A percentile compares a stretch with the other conserved stretches of the same genome.
Conservation (phyloP, 2,329 filamentous ascomycete species). For the Beauveria medogensis region DNA sequence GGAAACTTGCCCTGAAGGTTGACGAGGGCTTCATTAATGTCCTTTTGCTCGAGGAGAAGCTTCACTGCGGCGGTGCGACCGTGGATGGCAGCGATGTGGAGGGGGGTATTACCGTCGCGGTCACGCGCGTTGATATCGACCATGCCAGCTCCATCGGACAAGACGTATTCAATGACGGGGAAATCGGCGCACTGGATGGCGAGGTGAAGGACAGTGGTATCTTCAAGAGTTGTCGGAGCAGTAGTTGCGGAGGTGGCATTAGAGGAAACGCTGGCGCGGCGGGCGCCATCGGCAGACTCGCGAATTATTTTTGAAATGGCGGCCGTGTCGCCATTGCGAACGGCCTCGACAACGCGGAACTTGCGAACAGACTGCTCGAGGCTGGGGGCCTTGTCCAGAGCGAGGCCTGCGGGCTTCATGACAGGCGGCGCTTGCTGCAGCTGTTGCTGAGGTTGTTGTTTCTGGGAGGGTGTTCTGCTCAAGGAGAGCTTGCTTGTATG, state of each 20-base stretch:
- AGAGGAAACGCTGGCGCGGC: constrained; percentile 50
- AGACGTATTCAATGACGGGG: constrained; percentile 87
- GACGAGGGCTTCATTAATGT: constrained; percentile 78
- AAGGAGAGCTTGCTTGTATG: constrained; percentile 41
- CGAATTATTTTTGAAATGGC: constrained; percentile 82
- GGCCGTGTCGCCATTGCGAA: constrained; percentile 82
- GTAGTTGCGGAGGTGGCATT: constrained; percentile 33
- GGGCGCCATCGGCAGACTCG: constrained; percentile 47
- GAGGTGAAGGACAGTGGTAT: constrained; percentile 85
- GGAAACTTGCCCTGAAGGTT: constrained; percentile 82
- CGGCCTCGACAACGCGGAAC: constrained; percentile 87
- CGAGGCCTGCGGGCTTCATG: constrained; percentile 9
- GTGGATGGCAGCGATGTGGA: constrained; percentile 79
- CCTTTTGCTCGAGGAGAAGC: constrained; percentile 71
- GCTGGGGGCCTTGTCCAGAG: constrained; percentile 39
- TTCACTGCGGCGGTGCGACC: constrained; percentile 75
- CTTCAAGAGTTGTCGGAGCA: constrained; percentile 50
- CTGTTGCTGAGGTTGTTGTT: constrained; percentile 20
- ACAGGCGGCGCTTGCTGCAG: constrained; percentile 22
- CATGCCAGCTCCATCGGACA: constrained; percentile 60
- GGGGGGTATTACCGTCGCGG: constrained; percentile 86
- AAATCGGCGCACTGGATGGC: constrained; percentile 93
- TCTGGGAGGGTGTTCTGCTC: constrained; percentile 31
- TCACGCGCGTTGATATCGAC: constrained; percentile 86
- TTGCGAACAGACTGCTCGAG: constrained; percentile 93